Conservation (phyloP, 805 yeast genomes). For the Lipomyces mesembrius region DNA sequence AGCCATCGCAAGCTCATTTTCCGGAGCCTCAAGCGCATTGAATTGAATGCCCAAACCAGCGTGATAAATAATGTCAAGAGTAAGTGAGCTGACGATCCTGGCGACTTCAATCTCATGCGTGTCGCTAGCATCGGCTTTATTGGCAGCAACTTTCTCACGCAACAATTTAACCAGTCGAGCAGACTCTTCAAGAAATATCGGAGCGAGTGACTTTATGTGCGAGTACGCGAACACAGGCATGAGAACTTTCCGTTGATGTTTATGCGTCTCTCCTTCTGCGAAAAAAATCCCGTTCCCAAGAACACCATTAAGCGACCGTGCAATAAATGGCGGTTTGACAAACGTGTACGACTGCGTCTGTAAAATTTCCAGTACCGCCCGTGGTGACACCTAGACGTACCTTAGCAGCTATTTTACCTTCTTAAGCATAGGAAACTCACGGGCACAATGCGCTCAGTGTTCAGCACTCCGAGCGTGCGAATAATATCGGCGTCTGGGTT, state of each 20-base stretch:
- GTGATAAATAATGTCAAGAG: constrained; percentile 32
- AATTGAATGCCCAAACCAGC: constrained; percentile 29
- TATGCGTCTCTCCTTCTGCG: constrained; percentile 35
- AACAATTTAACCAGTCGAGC: constrained; percentile 13
- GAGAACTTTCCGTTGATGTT: constrained; percentile 27
- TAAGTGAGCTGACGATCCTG: constrained; percentile 12
- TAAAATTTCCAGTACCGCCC: constrained; percentile 24
- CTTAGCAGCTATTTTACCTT: not conserved
- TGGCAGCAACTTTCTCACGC: not conserved
- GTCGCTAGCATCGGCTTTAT: not conserved
- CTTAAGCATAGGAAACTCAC: not conserved
- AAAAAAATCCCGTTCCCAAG: constrained; percentile 33
- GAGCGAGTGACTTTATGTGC: constrained; percentile 24
- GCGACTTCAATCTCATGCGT: constrained; percentile 15
- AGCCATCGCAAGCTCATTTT: constrained; percentile 27
- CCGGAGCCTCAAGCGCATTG: constrained; percentile 30
- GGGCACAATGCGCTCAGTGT: constrained; percentile 22
- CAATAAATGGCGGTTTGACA: constrained; percentile 27
- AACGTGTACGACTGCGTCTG: constrained; percentile 29
- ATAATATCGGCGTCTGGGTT: constrained; percentile 16
- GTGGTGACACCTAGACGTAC: constrained; percentile 6
- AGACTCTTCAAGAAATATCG: constrained; percentile 25
- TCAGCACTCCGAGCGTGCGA: constrained; percentile 15
- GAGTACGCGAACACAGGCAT: constrained; percentile 32
- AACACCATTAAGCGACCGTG: constrained; percentile 12